A percentile compares a stretch with the other conserved stretches of the same genome.
Evolutionary conservation across 352 stramenopile species (phyloP).

Genomic region (Pythium brachiatum): DNA sequence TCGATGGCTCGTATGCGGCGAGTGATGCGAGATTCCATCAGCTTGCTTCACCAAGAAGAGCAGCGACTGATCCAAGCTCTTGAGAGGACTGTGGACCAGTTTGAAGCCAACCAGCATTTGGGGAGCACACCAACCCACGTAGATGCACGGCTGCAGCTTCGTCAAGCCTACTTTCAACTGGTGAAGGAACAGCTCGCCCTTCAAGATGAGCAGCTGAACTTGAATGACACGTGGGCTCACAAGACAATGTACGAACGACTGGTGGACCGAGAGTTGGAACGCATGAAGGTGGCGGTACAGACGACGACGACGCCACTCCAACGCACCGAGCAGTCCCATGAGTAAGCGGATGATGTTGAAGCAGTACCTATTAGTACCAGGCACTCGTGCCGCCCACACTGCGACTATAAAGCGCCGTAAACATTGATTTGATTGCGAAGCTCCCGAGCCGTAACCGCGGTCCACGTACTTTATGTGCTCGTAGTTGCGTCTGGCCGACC

Average conservation of each 20-base stretch:
- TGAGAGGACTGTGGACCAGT: neutral
- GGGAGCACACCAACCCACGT: neutral
- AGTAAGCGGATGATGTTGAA: neutral
- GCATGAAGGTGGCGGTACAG: neutral
- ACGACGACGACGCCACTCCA: no score
- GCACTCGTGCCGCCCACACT: no score
- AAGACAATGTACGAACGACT: neutral
- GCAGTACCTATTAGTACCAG: no score
- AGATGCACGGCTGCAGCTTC: neutral
- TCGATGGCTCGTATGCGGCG: conserved; percentile 11
- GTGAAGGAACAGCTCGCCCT: conserved; percentile 1
- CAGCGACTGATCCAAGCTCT: neutral
- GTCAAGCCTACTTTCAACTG: neutral
- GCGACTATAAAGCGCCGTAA: no score
- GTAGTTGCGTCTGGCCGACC: no score
- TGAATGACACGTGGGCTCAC: neutral
- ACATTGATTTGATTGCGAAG: no score
- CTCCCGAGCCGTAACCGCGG: no score
- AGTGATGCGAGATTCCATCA: neutral
- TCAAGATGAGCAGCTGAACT: neutral
- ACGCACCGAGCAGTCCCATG: neutral
- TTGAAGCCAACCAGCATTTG: no score
- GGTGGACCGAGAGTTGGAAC: neutral
- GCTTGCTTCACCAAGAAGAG: conserved; percentile 10
- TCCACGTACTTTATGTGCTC: no score